phyloP scores from a whole-genome alignment of 2,329 filamentous ascomycete species.

The Monosporascus sp. region DNA sequence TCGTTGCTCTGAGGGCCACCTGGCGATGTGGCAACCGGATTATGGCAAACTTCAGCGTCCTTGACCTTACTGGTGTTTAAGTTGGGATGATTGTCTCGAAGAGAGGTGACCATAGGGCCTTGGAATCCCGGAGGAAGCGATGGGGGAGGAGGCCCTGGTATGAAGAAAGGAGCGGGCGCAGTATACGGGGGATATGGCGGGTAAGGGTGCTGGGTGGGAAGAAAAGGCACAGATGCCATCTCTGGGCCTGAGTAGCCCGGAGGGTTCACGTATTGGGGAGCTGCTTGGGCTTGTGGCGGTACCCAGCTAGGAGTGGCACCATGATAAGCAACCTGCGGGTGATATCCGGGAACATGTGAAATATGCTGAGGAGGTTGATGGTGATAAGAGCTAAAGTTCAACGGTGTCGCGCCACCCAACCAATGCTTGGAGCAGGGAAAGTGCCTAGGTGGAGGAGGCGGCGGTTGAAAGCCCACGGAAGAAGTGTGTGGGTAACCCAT shows the following conservation, averaged over 20 bases:
- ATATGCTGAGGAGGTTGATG: not conserved
- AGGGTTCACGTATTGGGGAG: constrained; percentile 4
- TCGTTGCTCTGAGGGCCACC: not conserved
- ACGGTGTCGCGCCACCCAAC: not conserved
- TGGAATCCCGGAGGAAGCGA: not conserved
- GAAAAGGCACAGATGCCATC: constrained; percentile 6
- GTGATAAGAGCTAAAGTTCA: not conserved
- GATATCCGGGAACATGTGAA: not conserved
- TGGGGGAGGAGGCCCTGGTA: not conserved
- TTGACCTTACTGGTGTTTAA: too few species aligned
- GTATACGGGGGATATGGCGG: constrained; percentile 1
- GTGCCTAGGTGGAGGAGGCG: constrained; percentile 4
- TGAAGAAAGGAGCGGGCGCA: constrained; percentile 1
- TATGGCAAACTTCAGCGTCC: not conserved
- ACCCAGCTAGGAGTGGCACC: constrained; percentile 1
- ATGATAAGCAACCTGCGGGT: not conserved
- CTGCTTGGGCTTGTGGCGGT: constrained; percentile 2
- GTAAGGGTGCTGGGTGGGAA: constrained; percentile 1
- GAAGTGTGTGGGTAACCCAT: not conserved
- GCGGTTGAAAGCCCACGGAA: not conserved
- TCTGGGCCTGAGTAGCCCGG: constrained; percentile 3
- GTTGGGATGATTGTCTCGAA: not conserved
- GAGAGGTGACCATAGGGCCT: not conserved
- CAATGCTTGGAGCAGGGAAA: not conserved
- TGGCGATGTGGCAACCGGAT: not conserved